A percentile compares a stretch with the other conserved stretches of the same genome.
phyloP scores from a whole-genome alignment of 1,284 basidiomycete genomes.

The Cerioporus squamosus region DNA sequence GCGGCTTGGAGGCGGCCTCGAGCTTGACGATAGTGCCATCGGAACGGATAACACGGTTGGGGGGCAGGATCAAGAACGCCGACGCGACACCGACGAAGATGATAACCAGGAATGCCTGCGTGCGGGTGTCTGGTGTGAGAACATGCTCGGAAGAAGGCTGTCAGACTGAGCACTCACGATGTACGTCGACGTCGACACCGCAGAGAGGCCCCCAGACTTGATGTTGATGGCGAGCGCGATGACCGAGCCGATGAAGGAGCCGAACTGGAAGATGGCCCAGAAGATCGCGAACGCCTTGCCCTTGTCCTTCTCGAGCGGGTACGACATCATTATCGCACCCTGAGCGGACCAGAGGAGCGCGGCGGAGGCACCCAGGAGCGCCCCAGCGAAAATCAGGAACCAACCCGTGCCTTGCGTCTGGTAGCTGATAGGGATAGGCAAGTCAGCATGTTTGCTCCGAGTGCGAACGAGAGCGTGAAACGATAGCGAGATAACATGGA shows the following conservation, averaged over 20 bases:
- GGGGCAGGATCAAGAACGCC: conserved; percentile 42
- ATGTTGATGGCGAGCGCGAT: conserved; percentile 54
- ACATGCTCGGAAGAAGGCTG: not conserved
- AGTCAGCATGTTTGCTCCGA: not conserved
- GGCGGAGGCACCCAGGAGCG: conserved; percentile 59
- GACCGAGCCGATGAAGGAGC: conserved; percentile 53
- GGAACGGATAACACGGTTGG: conserved; percentile 41
- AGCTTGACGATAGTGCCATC: conserved; percentile 46
- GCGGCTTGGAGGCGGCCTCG: conserved; percentile 37
- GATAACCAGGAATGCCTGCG: conserved; percentile 44
- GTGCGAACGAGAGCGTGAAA: not conserved
- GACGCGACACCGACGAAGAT: conserved; percentile 44
- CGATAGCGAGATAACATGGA: not conserved
- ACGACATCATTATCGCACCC: conserved; percentile 64
- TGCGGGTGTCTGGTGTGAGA: not conserved
- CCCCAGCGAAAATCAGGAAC: conserved; percentile 59
- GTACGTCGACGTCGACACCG: conserved; percentile 45
- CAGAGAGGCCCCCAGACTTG: conserved; percentile 32
- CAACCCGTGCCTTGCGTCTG: conserved; percentile 42
- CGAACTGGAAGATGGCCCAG: conserved; percentile 61
- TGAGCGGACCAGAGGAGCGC: conserved; percentile 66
- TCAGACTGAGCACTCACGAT: conserved; percentile 28
- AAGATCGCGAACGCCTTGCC: conserved; percentile 48
- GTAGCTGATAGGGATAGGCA: conserved; percentile 29
- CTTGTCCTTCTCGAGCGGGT: conserved; percentile 59